Evolutionary conservation across 176 grass and related monocot species (phyloP).

Genomic region (Phoenix dactylifera): DNA sequence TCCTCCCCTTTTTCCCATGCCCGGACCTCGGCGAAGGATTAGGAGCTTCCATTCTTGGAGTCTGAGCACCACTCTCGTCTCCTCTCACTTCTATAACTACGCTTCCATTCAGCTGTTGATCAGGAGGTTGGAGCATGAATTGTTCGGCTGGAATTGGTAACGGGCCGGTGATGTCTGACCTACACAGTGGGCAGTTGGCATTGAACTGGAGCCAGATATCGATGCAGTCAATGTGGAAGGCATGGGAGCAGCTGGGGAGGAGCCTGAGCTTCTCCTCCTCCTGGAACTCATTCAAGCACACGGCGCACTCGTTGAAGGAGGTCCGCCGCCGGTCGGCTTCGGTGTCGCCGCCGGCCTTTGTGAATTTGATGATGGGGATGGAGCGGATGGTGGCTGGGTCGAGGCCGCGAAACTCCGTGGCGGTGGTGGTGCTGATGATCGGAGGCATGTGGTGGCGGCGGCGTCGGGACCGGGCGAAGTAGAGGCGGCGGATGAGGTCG

Average conservation of each 20-base stretch:
- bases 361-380: slow-evolving; percentile 53
- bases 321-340: slow-evolving; percentile 11
- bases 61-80: slow-evolving; percentile 24
- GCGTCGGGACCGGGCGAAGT: background rate
- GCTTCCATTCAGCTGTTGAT: slow-evolving; percentile 6
- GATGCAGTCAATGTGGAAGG: slow-evolving; percentile 94
- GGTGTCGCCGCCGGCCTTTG: slow-evolving; percentile 5
- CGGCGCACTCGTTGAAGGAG: slow-evolving; percentile 62
- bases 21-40: background rate
- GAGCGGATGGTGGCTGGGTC: slow-evolving; percentile 50
- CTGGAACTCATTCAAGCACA: slow-evolving; percentile 76
- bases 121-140: background rate
- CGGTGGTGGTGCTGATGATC: slow-evolving; percentile 2
- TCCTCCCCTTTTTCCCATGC: background rate
- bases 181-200: slow-evolving; percentile 72
- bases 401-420: slow-evolving; percentile 21
- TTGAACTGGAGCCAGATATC: slow-evolving; percentile 90
- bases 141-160: background rate
- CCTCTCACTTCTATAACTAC: slow-evolving; percentile 47
- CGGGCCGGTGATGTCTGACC: slow-evolving; percentile 39
- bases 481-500: slow-evolving; percentile 14
- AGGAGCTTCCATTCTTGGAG: slow-evolving; percentile 8
- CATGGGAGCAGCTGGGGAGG: slow-evolving; percentile 74
- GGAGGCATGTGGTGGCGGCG: background rate
- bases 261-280: slow-evolving; percentile 67